Evolutionary conservation across 495 filamentous ascomycete species (phyloP), one percentile per base, ranked within the genome.

Genomic region (Hypoxylon lienhwacheense): DNA sequence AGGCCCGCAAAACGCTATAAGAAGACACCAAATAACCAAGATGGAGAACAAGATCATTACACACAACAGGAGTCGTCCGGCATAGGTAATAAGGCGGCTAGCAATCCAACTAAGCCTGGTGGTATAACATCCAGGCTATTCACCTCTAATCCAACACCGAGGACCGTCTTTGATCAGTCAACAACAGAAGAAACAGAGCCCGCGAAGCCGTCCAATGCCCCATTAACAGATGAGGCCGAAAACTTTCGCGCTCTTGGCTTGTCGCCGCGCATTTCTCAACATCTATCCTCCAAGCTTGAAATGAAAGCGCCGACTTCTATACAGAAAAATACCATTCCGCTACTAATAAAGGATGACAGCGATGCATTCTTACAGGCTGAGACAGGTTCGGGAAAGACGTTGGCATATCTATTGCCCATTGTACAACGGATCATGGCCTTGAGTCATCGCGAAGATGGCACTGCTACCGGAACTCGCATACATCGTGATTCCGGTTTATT

Each of bases 311-410:
- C 93, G 11, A 98, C 93, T 0, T 90, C 88, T 4, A 96, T 98
- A 66, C 93, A 98, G 70, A 93, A 89, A 58, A 85, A 85, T 36
- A 87, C 90, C 0, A 85, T 98, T 34, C 78, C 86, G 11, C 80
- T 88, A 53, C 67, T 98, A 24, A 70, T 95, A 49, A 87, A 85
- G 44, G 86, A 88, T 33, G 87, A 96, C 61, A 82, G 78, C 29
- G 93, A 98, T 76, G 93, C 92, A 11, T 97, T 97, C 65, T 86
- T 98, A 19, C 93, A 97, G 68, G 95, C 95, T 10, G 87, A 98
- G 70, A 98, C 93, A 0, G 93, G 93, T 24, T 98, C 95, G 0
- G 93, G 93, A 65, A 98, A 98, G 71, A 98, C 93, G 3, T 70
- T 98, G 39, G 91, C 93, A 25, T 98, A 97, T 67, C 77, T 97